phyloP scores from a whole-genome alignment of 2,329 filamentous ascomycete species.

The Xylogone sp. region DNA sequence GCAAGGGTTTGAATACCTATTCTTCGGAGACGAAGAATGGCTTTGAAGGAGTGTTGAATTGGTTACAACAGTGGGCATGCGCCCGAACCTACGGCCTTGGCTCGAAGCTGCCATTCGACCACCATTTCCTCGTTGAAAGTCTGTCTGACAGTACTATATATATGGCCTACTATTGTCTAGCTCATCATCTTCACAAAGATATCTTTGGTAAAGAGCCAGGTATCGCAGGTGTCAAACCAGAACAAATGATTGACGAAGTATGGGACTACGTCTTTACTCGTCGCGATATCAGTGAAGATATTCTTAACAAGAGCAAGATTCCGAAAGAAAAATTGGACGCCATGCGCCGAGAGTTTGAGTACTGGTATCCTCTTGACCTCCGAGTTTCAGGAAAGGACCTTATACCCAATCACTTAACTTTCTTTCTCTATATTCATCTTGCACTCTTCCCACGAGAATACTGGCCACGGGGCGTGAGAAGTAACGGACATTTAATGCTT shows the following conservation, averaged over 20 bases:
- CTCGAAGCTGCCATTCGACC: slow-evolving; percentile 92
- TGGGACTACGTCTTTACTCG: slow-evolving; percentile 95
- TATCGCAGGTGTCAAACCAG: slow-evolving; percentile 62
- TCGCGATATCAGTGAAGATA: slow-evolving; percentile 62
- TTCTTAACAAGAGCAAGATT: slow-evolving; percentile 65
- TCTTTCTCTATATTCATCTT: slow-evolving; percentile 90
- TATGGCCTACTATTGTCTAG: slow-evolving; percentile 73
- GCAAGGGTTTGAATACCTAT: slow-evolving; percentile 74
- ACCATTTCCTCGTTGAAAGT: slow-evolving; percentile 84
- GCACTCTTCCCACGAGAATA: slow-evolving; percentile 84
- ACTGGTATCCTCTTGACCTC: slow-evolving; percentile 93
- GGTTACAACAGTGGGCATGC: slow-evolving; percentile 96
- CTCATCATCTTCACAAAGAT: slow-evolving; percentile 71
- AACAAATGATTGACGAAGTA: slow-evolving; percentile 90
- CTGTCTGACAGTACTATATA: slow-evolving; percentile 92
- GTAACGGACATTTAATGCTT: slow-evolving; percentile 89
- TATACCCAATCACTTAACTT: slow-evolving; percentile 90
- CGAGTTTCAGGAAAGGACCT: slow-evolving; percentile 88
- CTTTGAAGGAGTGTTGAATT: slow-evolving; percentile 82
- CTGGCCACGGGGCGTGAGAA: slow-evolving; percentile 82
- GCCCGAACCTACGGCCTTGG: slow-evolving; percentile 88
- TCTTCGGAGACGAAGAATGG: slow-evolving; percentile 71
- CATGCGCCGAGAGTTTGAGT: slow-evolving; percentile 90
- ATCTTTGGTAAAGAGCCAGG: slow-evolving; percentile 77
- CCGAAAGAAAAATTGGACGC: slow-evolving; percentile 67